These are phyloP conservation scores for Diplotaxis tenuifolia DNA, from an alignment of 345 rosid species.

Conservation along the genomic window DNA sequence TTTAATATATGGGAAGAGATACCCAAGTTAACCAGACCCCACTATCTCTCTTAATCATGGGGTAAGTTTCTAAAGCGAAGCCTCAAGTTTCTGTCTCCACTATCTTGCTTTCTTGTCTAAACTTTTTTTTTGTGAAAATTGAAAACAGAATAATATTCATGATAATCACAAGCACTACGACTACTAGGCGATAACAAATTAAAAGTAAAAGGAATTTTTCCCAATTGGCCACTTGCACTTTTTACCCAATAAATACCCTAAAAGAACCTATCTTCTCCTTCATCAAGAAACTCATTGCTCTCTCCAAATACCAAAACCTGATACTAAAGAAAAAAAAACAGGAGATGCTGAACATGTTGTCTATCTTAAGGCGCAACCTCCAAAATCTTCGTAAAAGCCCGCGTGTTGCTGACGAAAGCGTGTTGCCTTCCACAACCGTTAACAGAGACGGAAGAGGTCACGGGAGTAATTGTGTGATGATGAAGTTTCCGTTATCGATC, in stretches of 20 bases:
- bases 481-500: slow-evolving; percentile 50
- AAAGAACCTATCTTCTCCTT: slow-evolving; percentile 14
- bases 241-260: slow-evolving; percentile 28
- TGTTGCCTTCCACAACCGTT: slow-evolving; percentile 27
- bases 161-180: slow-evolving; percentile 31
- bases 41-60: slow-evolving; percentile 30
- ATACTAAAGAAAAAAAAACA: neutral
- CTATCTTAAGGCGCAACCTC: slow-evolving; percentile 41
- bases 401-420: slow-evolving; percentile 73
- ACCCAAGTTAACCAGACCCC: slow-evolving; percentile 22
- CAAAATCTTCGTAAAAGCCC: slow-evolving; percentile 56
- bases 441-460: slow-evolving; percentile 37
- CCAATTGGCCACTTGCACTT: slow-evolving; percentile 37
- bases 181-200: slow-evolving; percentile 21
- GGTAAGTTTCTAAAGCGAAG: slow-evolving; percentile 27
- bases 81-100: slow-evolving; percentile 34
- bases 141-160: neutral
- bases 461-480: slow-evolving; percentile 19
- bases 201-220: slow-evolving; percentile 9
- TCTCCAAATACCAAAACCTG: neutral
- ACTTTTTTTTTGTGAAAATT: neutral
- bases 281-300: slow-evolving; percentile 3
- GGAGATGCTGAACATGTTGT: slow-evolving; percentile 47
- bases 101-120: slow-evolving; percentile 5
- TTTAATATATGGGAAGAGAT: slow-evolving; percentile 1